Base-by-base conservation (phyloP, 1,284 basidiomycete species). In the Irpex rosettiformis region DNA sequence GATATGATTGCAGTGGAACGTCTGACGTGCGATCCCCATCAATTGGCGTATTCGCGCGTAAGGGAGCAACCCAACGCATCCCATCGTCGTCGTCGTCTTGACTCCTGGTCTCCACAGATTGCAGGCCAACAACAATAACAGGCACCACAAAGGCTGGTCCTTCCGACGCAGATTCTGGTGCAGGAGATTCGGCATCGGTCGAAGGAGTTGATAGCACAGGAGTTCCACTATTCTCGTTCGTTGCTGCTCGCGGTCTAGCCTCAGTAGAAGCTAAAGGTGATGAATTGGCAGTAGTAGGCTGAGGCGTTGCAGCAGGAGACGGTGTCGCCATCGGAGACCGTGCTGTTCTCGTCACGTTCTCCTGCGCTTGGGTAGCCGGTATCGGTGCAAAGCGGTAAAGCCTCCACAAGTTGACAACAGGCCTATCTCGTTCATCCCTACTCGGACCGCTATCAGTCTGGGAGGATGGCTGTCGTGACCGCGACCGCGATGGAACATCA, bases 111-210 rank as follows among this genome's bases (percentile, higher is more conserved):
- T 82, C 79, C 30, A 91, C 86, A 56, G 85, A 87, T 71, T 91
- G 89, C 40, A 92, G 73, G 18, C 90, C 89, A 29, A 92, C 89
- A 54, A 92, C 83, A 61, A 92, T 90, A 58, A 92, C 88, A 29
- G 89, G 89, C 13, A 91, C 83, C 25, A 91, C 84, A 33, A 83
- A 76, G 54, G 37, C 33, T 61, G 52, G 52, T 13, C 7, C 22
- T 7, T 22, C 29, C 13, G 52, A n/a, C 13, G 54, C 60, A 56
- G 61, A 58, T 53, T 54, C 60, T 58, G 57, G 33, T 53, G 61
- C 40, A 6, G 54, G 29, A 11, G 58, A 27, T 22, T 58, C 24
- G 4, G 61, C 16, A 22, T 33, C n/a, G 29, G 54, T 24, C 21
- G 51, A 27, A 25, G 56, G 13, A 7, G 62, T 18, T 11, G 33